Evolutionary conservation across 2,329 filamentous ascomycete species (phyloP), one percentile per base, ranked within the genome.

Genomic region (Fusarium paranaense): DNA sequence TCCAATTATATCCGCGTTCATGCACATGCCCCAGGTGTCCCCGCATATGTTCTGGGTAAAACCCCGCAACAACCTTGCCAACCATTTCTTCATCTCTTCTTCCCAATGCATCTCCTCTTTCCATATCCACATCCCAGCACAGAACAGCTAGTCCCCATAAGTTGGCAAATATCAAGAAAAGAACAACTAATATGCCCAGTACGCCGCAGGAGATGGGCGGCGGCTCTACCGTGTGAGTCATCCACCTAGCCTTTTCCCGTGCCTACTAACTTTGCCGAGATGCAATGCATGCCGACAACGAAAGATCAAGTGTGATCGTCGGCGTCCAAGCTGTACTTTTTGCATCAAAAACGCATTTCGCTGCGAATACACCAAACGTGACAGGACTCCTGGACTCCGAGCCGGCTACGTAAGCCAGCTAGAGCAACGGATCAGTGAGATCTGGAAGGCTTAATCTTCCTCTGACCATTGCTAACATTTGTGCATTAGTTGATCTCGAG

Each of bases 241-340:
- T 16, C 25, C n/a, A 9, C 32, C n/a, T 37, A 13, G 8, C 11
- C 14, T 13, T 37, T 13, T 37, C 5, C 7, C 4, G 4, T 25
- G n/a, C 16, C 32, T 25, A 37, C 14, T 57, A 14, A 57, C 16
- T 4, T 8, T 57, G n/a, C 10, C 14, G 5, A 40, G 54, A 0
- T 58, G 54, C 33, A 37, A 27, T 8, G 54, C 54, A 7, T 58
- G 54, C 14, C 59, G 66, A 4, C 57, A 57, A 9, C 57, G 66
- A 6, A 69, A 69, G 47, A 52, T 69, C 14, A 57, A 57, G 6
- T 69, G 66, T 13, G 66, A 69, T 40, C 56, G 66, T 5, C 56
- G 37, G 1, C 62, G 57, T 16, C 66, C 66, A 8, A 40, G 13
- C 18, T 69, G 66, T 20, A 58, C 54, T 2, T 62, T 69, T 16